A percentile compares a stretch with the other conserved stretches of the same genome.
Conservation (phyloP, 768 basidiomycete species). For the Hericium alpestre region DNA sequence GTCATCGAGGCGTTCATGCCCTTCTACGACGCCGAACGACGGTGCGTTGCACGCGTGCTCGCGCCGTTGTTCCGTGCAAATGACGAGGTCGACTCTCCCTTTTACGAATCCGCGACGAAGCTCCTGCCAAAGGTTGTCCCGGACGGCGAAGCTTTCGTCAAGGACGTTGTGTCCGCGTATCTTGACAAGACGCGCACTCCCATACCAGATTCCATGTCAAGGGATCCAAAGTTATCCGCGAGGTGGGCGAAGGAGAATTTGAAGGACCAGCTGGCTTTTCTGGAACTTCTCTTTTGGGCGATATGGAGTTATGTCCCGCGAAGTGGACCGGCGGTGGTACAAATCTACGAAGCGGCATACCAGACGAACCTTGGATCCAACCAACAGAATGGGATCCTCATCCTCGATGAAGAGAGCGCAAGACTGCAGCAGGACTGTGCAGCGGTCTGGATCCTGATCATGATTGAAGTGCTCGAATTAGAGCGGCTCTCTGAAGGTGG, state of each 20-base stretch:
- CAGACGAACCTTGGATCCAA: constrained; percentile 49
- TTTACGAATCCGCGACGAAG: constrained; percentile 43
- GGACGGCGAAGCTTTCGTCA: constrained; percentile 53
- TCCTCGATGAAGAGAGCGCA: constrained; percentile 65
- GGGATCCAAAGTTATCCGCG: constrained; percentile 49
- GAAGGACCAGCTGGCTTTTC: constrained; percentile 66
- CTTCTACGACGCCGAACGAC: constrained; percentile 75
- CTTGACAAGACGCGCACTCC: constrained; percentile 37
- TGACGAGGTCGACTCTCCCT: constrained; percentile 42
- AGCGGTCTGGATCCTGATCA: constrained; percentile 69
- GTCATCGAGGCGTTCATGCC: constrained; percentile 63
- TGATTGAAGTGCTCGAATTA: constrained; percentile 70
- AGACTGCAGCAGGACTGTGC: constrained; percentile 59
- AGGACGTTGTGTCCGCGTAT: constrained; percentile 53
- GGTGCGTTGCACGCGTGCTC: constrained; percentile 57
- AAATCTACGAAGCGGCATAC: constrained; percentile 57
- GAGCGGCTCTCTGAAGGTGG: constrained; percentile 52
- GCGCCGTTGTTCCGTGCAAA: constrained; percentile 68
- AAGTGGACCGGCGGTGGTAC: constrained; percentile 49
- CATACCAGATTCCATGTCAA: constrained; percentile 33
- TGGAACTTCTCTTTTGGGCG: constrained; percentile 84
- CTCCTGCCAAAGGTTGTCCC: constrained; percentile 51
- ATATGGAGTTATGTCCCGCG: constrained; percentile 72
- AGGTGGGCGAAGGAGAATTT: constrained; percentile 65
- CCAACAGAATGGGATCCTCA: constrained; percentile 52